phyloP scores from a whole-genome alignment of 345 rosid genomes.

The Arabis alpina region DNA sequence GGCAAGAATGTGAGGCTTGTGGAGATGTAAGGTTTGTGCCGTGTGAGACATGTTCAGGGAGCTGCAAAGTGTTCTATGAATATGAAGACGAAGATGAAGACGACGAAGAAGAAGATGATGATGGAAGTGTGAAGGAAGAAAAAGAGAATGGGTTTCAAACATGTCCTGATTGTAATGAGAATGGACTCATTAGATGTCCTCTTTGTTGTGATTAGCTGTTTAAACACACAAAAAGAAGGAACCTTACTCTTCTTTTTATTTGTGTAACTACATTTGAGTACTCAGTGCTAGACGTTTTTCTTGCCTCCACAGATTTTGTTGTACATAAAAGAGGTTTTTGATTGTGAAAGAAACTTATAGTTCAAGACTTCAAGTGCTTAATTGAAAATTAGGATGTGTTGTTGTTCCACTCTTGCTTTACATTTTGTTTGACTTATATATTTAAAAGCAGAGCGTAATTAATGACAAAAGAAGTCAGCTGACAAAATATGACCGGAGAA shows the following conservation, averaged over 20 bases:
- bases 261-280: conserved; percentile 9
- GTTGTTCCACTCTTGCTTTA: conserved; percentile 20
- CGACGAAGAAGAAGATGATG: conserved; percentile 36
- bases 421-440: conserved; percentile 4
- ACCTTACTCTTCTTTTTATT: background rate
- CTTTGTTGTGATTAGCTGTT: conserved; percentile 55
- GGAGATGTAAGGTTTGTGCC: conserved; percentile 93
- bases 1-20: conserved; percentile 75
- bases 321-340: conserved; percentile 31
- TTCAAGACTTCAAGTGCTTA: background rate
- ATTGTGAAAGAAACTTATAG: conserved; percentile 15
- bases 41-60: conserved; percentile 89
- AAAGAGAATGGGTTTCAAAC: conserved; percentile 73
- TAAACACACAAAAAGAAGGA: conserved; percentile 17
- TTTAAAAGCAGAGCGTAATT: background rate
- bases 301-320: conserved; percentile 27
- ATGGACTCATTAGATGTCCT: conserved; percentile 86
- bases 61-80: conserved; percentile 81
- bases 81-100: conserved; percentile 43
- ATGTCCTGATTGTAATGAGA: conserved; percentile 95
- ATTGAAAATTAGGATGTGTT: conserved; percentile 2
- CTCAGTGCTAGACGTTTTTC: conserved; percentile 16
- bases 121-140: conserved; percentile 38
- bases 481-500: conserved; percentile 28
- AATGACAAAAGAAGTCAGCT: conserved; percentile 4